Conservation (phyloP, 108 stramenopile species). For the Aurantiochytrium sp. region DNA sequence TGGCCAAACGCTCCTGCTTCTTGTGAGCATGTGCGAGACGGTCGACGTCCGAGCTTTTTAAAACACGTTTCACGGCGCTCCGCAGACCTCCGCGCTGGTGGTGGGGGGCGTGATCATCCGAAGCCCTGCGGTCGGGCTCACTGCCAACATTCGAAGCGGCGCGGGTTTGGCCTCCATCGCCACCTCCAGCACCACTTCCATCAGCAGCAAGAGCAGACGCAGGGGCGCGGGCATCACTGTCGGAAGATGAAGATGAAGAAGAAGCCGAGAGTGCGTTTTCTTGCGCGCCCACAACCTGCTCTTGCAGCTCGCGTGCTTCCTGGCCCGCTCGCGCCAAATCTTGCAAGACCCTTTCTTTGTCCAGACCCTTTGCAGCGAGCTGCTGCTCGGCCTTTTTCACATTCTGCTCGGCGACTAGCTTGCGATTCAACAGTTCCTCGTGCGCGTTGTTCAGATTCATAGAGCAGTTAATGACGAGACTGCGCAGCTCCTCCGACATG, state of each 20-base stretch:
- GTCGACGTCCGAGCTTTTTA: not conserved
- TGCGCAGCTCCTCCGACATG: not conserved
- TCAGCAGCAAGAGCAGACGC: not conserved
- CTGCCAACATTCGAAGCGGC: not conserved
- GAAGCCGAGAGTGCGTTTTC: not conserved
- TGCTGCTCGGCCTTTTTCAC: not conserved
- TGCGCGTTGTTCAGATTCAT: not conserved
- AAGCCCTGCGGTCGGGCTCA: not conserved
- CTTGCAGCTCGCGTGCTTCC: not conserved
- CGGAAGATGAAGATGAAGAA: not conserved
- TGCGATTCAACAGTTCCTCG: not conserved
- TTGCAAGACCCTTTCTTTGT: not conserved
- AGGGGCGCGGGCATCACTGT: not conserved
- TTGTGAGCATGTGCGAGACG: not conserved
- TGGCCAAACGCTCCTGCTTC: conserved; percentile 5
- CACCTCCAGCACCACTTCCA: not conserved
- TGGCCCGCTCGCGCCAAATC: not conserved
- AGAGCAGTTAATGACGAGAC: not conserved
- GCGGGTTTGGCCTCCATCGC: not conserved
- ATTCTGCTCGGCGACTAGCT: not conserved
- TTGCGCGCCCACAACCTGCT: not conserved
- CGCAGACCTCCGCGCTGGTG: not conserved
- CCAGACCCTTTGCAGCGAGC: not conserved
- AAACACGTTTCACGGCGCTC: not conserved
- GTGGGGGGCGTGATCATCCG: not conserved